Percentiles rank a stretch among this genome's conserved stretches.
Conservation (phyloP, 306 rosid genomes). For the Lathyrus tuberosus region DNA sequence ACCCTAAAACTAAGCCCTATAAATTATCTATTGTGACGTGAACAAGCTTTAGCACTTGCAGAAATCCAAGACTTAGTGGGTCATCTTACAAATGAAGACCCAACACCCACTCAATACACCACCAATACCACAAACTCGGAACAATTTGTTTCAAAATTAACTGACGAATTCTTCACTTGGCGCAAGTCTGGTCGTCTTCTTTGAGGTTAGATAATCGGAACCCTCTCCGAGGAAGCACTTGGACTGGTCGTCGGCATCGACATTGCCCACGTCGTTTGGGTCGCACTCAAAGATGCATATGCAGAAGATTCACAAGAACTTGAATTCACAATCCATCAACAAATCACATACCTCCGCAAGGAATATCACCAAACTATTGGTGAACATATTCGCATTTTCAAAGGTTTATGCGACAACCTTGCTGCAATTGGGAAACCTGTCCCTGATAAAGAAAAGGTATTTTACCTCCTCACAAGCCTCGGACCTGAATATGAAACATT, state of each 20-base stretch:
- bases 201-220: slow-evolving; percentile 1
- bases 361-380: no score
- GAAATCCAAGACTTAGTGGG: no score
- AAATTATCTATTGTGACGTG: no score
- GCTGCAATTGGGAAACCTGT: no score
- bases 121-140: neutral
- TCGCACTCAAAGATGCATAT: neutral
- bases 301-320: slow-evolving; percentile 16
- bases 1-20: no score
- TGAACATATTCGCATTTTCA: no score
- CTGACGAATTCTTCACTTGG: neutral
- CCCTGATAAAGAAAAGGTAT: neutral
- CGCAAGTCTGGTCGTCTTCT: neutral
- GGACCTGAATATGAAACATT: slow-evolving; percentile 10
- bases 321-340: slow-evolving; percentile 1
- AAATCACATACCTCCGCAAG: no score
- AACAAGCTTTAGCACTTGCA: no score
- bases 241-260: neutral
- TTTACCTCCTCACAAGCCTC: slow-evolving; percentile 19
- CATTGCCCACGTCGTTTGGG: neutral
- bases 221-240: neutral
- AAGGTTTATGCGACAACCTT: no score
- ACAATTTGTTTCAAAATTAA: slow-evolving; percentile 5
- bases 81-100: no score
- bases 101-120: no score